A percentile compares a stretch with the other conserved stretches of the same genome.
phyloP scores from a whole-genome alignment of 257 asterid species.

The Primulina tabacum region DNA sequence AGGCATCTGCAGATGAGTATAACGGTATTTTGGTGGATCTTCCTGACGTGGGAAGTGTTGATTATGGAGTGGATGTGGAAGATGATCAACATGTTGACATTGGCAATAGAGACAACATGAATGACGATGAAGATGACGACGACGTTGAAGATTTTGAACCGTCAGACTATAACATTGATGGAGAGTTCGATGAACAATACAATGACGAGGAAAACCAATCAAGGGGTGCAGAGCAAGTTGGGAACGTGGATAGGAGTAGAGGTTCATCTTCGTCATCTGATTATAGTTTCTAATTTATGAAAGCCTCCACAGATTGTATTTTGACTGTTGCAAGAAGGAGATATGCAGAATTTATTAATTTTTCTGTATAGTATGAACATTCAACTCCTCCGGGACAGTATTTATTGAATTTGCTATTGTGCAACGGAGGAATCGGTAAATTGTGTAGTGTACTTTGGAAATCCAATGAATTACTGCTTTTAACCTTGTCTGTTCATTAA shows the following conservation, averaged over 20 bases:
- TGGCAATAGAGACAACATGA: slow-evolving; percentile 27
- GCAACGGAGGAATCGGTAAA: neutral
- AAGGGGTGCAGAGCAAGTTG: slow-evolving; percentile 30
- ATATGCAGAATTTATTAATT: neutral
- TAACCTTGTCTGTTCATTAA: too few relatives aligned
- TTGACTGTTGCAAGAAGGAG: slow-evolving; percentile 13
- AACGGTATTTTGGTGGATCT: slow-evolving; percentile 31
- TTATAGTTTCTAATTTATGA: slow-evolving; percentile 47
- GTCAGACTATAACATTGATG: slow-evolving; percentile 32
- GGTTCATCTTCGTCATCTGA: slow-evolving; percentile 52
- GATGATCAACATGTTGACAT: slow-evolving; percentile 26
- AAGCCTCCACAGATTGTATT: neutral
- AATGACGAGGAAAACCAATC: slow-evolving; percentile 44
- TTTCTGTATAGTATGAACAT: neutral
- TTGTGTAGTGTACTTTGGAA: neutral
- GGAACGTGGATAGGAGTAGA: slow-evolving; percentile 33
- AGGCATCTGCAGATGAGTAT: slow-evolving; percentile 39
- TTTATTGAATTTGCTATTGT: neutral
- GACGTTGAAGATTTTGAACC: slow-evolving; percentile 34
- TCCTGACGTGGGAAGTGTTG: slow-evolving; percentile 27
- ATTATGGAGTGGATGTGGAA: slow-evolving; percentile 24
- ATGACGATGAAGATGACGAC: slow-evolving; percentile 31
- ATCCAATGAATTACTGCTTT: too few relatives aligned
- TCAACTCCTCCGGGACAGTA: neutral
- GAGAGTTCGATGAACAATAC: slow-evolving; percentile 40